Base-by-base conservation (phyloP, 805 yeast genomes). In the Suhomyces sp. region DNA sequence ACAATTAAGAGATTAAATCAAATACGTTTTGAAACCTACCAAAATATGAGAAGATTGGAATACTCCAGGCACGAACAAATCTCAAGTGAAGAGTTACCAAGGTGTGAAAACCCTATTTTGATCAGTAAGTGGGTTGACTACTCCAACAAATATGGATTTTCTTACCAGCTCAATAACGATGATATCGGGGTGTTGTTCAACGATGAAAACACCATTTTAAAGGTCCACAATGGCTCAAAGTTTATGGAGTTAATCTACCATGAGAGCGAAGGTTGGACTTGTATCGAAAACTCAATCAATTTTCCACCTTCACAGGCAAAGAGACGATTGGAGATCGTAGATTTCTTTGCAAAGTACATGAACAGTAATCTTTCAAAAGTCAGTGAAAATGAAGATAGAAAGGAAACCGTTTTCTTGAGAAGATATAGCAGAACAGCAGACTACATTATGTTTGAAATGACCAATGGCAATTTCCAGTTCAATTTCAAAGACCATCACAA, bases 61-160 rank as follows among this genome's bases (percentile, higher is more conserved):
- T 66, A 67, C 45, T 65, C 72, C 44, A 66, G 68, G 44, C 58
- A 71, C 52, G 72, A 68, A 20, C 59, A 61, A 48, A 58, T 67
- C 53, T 73, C 68, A 46, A 60, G 70, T 25, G 56, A 63, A 39
- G 77, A 72, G 55, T 68, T 73, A 45, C 79, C 78, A 37, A 62
- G 69, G 7, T 72, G 76, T 52, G 79, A 77, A 57, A 79, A 81
- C 56, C 96, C 92, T 10, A 80, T 83, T 17, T 81, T 89, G 54
- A 84, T 93, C 43, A 87, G 96, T 54, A 92, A 93, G 66, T 94
- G 99, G 99, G 98, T 96, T 25, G 99, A 94, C 67, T 94, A 93
- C 67, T 87, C 97, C 24, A 91, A 92, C 72, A 90, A 87, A 67
- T 96, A 93, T 69, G 99, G 99, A 1, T 86, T 94, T 64, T 89